Evolutionary conservation across 1,284 basidiomycete species (phyloP).

Genomic region (Moniliophthora roreri): DNA sequence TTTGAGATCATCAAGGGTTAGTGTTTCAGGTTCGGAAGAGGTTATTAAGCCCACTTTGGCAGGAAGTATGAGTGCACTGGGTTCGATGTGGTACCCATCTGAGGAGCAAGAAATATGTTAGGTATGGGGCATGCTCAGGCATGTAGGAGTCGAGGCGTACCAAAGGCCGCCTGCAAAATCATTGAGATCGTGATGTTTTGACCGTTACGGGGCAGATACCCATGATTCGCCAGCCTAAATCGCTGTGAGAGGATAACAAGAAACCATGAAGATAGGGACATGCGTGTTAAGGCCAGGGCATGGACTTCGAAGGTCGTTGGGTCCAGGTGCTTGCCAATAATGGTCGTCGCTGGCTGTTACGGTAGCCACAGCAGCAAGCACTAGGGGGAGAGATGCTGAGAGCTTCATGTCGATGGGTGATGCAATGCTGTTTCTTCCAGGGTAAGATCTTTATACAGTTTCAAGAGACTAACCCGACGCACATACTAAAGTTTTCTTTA

Average conservation of each 20-base stretch:
- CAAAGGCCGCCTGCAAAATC: conserved; percentile 13
- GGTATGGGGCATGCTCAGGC: too few relatives aligned
- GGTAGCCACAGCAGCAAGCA: too few relatives aligned
- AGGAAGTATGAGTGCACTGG: conserved; percentile 6
- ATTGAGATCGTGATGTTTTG: conserved; percentile 14
- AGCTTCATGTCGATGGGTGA: too few relatives aligned
- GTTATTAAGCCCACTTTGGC: conserved; percentile 16
- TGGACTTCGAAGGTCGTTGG: too few relatives aligned
- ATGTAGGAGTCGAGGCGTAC: conserved; percentile 1
- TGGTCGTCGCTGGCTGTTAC: too few relatives aligned
- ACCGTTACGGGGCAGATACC: conserved; percentile 16
- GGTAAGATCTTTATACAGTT: too few relatives aligned
- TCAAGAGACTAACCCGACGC: too few relatives aligned
- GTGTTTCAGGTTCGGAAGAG: neutral
- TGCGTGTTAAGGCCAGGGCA: conserved; percentile 20
- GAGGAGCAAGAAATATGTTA: conserved; percentile 19
- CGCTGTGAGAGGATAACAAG: neutral
- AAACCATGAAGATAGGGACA: neutral
- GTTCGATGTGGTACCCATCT: conserved; percentile 17
- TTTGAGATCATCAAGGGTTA: conserved; percentile 12
- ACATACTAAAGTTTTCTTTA: too few relatives aligned
- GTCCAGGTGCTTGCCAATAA: too few relatives aligned
- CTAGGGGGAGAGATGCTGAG: too few relatives aligned
- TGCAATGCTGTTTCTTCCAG: too few relatives aligned
- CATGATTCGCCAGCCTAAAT: conserved; percentile 19